Percentiles rank a stretch among this genome's conserved stretches.
Conservation (phyloP, 192 early-diverging fungal genomes). For the Diversispora eburnea region DNA sequence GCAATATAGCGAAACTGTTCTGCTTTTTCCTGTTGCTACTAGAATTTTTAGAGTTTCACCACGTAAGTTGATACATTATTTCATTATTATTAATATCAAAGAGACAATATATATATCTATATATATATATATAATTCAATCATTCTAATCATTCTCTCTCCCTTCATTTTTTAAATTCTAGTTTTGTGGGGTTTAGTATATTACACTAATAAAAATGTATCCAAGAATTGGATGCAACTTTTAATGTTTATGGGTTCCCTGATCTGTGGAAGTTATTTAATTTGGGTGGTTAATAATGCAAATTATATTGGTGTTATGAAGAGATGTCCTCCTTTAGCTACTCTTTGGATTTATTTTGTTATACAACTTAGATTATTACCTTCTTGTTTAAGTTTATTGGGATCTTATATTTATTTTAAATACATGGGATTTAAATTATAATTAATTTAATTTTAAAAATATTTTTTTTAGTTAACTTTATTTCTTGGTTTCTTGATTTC, state of each 20-base stretch:
- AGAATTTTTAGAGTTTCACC: constrained; percentile 15
- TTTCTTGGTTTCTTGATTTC: too few species aligned
- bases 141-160: background rate
- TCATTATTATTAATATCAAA: background rate
- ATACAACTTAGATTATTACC: constrained; percentile 40
- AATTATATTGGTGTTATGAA: constrained; percentile 63
- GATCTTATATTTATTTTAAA: constrained; percentile 30
- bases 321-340: constrained; percentile 61
- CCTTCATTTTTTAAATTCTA: background rate
- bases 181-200: constrained; percentile 26
- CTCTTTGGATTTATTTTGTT: constrained; percentile 60
- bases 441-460: too few species aligned
- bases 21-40: constrained; percentile 4
- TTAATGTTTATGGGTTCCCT: constrained; percentile 45
- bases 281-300: constrained; percentile 52
- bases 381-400: constrained; percentile 33
- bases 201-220: constrained; percentile 22
- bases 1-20: constrained; percentile 20
- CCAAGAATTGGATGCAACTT: constrained; percentile 31
- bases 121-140: background rate
- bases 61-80: constrained; percentile 15
- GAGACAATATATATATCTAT: background rate
- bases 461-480: too few species aligned
- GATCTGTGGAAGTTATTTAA: constrained; percentile 50
- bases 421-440: background rate